Conservation (phyloP, 2,329 filamentous ascomycete genomes). For the Neonectria magnoliae region DNA sequence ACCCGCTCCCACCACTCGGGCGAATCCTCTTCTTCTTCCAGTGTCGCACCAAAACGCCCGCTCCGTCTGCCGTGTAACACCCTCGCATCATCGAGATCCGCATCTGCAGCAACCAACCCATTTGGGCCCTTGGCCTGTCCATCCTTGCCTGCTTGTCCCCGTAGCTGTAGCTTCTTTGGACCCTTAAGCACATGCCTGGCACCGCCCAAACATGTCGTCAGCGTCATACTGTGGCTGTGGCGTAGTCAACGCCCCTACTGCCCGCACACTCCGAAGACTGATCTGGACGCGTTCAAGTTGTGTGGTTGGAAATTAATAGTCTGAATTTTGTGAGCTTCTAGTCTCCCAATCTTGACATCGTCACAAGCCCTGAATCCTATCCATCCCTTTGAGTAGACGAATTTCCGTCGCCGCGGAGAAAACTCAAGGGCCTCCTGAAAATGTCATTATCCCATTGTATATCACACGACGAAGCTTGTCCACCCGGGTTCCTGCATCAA, state of each 20-base stretch:
- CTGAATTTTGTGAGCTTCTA: constrained; percentile 19
- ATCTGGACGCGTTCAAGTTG: neutral
- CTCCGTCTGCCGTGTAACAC: constrained; percentile 34
- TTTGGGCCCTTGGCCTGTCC: constrained; percentile 4
- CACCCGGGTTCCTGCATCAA: constrained; percentile 29
- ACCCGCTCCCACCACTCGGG: constrained; percentile 13
- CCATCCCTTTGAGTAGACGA: neutral
- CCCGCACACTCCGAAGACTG: neutral
- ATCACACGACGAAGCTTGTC: constrained; percentile 2
- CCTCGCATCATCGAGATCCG: constrained; percentile 43
- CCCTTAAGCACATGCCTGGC: neutral
- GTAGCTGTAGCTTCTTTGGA: neutral
- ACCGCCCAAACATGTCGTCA: neutral
- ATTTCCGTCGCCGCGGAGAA: constrained; percentile 3
- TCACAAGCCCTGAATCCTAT: constrained; percentile 11
- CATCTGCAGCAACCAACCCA: constrained; percentile 31
- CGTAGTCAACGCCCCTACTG: neutral
- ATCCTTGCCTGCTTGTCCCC: neutral
- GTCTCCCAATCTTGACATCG: constrained; percentile 2
- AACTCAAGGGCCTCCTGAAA: constrained; percentile 1
- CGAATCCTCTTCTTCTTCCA: constrained; percentile 11
- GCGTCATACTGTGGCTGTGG: neutral
- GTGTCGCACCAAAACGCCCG: constrained; percentile 21
- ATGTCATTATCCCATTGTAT: neutral
- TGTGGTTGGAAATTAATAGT: constrained; percentile 14